Percentiles rank a stretch among this genome's conserved stretches.
phyloP scores from a whole-genome alignment of 306 rosid genomes.

The Cucurbita argyrosperma region DNA sequence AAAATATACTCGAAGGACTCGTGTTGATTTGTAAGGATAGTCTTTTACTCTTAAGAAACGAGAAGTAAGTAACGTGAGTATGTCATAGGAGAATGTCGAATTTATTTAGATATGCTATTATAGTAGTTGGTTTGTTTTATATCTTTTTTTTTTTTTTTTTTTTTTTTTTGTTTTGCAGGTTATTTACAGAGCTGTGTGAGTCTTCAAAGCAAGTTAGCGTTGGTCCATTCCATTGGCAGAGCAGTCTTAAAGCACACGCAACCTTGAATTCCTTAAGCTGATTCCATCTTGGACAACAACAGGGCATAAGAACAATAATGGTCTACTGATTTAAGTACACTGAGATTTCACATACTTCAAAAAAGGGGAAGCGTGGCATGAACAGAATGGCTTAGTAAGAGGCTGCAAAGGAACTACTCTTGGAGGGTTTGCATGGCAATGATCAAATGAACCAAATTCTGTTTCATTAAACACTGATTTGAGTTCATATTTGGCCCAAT shows the following conservation, averaged over 20 bases:
- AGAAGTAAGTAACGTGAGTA: too few relatives aligned
- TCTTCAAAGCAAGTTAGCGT: conserved; percentile 27
- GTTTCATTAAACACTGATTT: background rate
- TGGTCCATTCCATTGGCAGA: conserved; percentile 30
- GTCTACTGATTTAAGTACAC: background rate
- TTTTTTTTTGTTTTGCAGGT: conserved; percentile 21
- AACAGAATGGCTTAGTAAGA: conserved; percentile 22
- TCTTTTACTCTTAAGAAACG: too few relatives aligned
- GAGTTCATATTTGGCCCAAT: background rate
- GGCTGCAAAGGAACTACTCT: conserved; percentile 27
- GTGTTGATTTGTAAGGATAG: too few relatives aligned
- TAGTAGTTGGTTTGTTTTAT: too few relatives aligned
- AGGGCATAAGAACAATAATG: conserved; percentile 15
- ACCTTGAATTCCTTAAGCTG: conserved; percentile 19
- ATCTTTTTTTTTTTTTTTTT: background rate
- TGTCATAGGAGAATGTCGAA: too few relatives aligned
- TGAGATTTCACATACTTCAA: conserved; percentile 13
- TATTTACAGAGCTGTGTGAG: conserved; percentile 36
- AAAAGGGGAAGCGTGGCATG: conserved; percentile 15
- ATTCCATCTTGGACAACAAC: conserved; percentile 11
- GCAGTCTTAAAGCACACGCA: conserved; percentile 26
- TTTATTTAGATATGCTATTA: too few relatives aligned
- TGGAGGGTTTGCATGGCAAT: conserved; percentile 31
- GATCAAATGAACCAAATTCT: conserved; percentile 19
- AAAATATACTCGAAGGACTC: too few relatives aligned